Evolutionary conservation across 441 rosid species (phyloP), one percentile per base, ranked within the genome.

Genomic region (Jatropha multifida): DNA sequence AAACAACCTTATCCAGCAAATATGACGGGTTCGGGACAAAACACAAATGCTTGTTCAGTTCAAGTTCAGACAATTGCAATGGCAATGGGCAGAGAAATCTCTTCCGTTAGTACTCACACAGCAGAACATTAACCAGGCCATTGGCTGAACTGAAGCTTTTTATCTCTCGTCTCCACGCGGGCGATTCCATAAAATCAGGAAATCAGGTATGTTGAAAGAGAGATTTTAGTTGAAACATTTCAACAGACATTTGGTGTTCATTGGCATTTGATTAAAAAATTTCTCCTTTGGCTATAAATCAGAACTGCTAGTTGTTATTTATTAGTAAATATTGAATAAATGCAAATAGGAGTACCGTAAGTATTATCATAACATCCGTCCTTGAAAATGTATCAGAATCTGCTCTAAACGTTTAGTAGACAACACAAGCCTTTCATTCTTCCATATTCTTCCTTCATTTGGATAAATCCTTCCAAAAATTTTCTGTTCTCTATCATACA

Each of bases 241-340:
- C 38, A 62, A 62, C 68, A 54, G 37, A 42, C 54, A 78, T 15
- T 78, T 65, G 78, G 65, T 59, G 67, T 15, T 69, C 67, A 42
- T 68, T 69, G 7, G 6, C 61, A 64, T 54, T 46, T 46, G 40
- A 41, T 67, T 46, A 55, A 67, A 23, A 23, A 23, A 23, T 23
- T 23, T 23, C 23, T 23, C 23, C 23, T 23, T 23, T 23, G 23
- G 23, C 23, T 23, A 23, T 23, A 23, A 64, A 55, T 14, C 55
- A 80, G 65, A 56, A 41, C 40, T 76, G 76, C 77, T 52, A 75
- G 58, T 61, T 80, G 60, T 82, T 79, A 81, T 79, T 84, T 72
- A 72, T 72, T 72, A 59, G 59, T 64, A 60, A 62, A 68, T 54
- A 67, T 70, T 63, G 75, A 83, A 78, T 73, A 80, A 82, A 82